These are phyloP conservation scores for Durusdinium trenchii DNA, from an alignment of 73 alveolate genomes.

Conservation along the genomic window DNA sequence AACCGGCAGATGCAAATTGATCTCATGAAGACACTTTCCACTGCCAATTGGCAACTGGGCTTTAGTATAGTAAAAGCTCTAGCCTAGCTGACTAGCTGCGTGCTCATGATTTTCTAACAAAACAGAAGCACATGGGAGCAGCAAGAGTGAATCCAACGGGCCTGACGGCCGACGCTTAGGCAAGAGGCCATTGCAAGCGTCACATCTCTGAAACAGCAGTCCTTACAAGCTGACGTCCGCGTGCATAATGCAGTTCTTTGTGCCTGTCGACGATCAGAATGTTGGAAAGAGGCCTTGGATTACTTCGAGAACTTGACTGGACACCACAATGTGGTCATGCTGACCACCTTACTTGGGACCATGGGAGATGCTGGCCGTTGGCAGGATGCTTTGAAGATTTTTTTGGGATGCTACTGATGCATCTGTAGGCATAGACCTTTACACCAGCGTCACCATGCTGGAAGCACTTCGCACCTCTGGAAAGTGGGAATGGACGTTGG, in stretches of 20 bases:
- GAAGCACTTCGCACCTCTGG: neutral
- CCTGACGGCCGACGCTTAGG: too few species aligned
- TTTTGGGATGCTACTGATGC: neutral
- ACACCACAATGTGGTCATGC: neutral
- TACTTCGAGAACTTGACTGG: neutral
- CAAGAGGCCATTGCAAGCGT: conserved; percentile 11
- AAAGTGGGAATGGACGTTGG: conserved; percentile 29
- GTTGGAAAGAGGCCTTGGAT: conserved; percentile 37
- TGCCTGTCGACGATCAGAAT: conserved; percentile 30
- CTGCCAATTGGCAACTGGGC: conserved; percentile 33
- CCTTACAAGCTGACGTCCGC: conserved; percentile 48
- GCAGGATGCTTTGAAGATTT: conserved; percentile 15
- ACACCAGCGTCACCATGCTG: conserved; percentile 15
- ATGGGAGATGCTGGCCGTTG: conserved; percentile 42
- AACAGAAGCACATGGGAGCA: too few species aligned
- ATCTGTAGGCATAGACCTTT: neutral
- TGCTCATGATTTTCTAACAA: too few species aligned
- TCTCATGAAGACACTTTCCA: neutral
- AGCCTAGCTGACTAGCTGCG: neutral
- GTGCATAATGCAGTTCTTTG: conserved; percentile 39
- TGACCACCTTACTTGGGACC: neutral
- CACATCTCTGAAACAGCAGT: neutral
- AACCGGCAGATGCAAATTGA: conserved; percentile 49
- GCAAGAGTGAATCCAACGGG: too few species aligned
- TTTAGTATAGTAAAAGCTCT: neutral